Evolutionary conservation across 2,329 filamentous ascomycete genomes (phyloP), one percentile per base, ranked within the genome.

Genomic region (Diaporthe ampelina): DNA sequence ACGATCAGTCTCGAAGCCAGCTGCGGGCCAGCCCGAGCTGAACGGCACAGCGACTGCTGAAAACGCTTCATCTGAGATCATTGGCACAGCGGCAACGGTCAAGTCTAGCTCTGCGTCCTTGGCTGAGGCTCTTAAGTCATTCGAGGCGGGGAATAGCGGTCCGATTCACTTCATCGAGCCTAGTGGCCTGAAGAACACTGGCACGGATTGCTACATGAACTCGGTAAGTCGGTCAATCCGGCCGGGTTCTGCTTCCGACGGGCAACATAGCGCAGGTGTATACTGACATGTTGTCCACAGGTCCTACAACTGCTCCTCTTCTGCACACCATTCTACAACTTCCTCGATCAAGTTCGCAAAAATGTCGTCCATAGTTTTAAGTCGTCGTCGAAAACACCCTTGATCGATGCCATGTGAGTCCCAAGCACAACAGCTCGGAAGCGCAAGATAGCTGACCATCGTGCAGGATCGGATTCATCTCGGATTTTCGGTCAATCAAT

Each of bases 171-270:
- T 98, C 80, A 88, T 99, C 68, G 95, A 98, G 84, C 97, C 97
- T 68, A 91, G 96, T 78, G 97, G 97, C 65, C 89, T 99, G 80
- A 94, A 98, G 78, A 99, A 99, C 84, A 97, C 96, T 54, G 97
- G 97, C 67, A 98, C 99, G 82, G 97, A 98, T 94, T 99, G 97
- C 85, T 99, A 99, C 85, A 98, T 99, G 97, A 99, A 98, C 87
- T 98, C 97, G 77, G 96, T 98, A 88, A 85, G 94, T 71, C 19
- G 29, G n/a, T n/a, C 19, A 1, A 15, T 26, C 13, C 13, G 40
- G 9, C 3, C 37, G 35, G 32, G 11, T 10, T 7, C 15, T n/a
- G 21, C 5, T 37, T 37, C 54, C n/a, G 24, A 26, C 17, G 17
- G 86, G n/a, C 21, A 40, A 32, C 15, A 5, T 24, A 24, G 17